Evolutionary conservation across 371 early-diverging fungal genomes (phyloP).

Genomic region (Haplosporangium sp.): DNA sequence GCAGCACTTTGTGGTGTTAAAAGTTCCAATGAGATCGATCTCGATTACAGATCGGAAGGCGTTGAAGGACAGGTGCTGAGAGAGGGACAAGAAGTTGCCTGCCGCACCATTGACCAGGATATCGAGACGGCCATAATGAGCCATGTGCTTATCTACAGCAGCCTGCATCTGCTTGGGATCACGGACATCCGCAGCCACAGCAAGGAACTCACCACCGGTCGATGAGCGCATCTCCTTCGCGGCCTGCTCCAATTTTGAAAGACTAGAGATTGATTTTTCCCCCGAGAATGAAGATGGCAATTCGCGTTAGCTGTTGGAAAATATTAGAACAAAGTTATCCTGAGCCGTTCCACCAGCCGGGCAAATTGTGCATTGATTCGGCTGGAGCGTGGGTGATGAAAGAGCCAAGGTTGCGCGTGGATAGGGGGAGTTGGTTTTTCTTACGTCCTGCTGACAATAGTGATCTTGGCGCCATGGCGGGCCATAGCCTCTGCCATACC

Average conservation of each 20-base stretch:
- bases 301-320: too few relatives aligned
- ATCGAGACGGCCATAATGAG: conserved; percentile 80
- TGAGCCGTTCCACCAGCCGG: too few relatives aligned
- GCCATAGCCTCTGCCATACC: conserved; percentile 85
- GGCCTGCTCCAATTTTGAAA: conserved; percentile 73
- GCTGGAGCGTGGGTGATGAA: too few relatives aligned
- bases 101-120: conserved; percentile 70
- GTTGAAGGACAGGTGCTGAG: conserved; percentile 74
- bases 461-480: conserved; percentile 79
- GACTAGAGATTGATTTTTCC: conserved; percentile 54
- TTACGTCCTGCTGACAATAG: conserved; percentile 74
- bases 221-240: conserved; percentile 72
- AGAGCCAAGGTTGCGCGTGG: too few relatives aligned
- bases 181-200: conserved; percentile 73
- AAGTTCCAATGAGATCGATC: conserved; percentile 75
- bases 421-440: background rate
- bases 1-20: conserved; percentile 81
- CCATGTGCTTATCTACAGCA: conserved; percentile 72
- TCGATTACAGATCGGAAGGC: conserved; percentile 79
- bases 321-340: too few relatives aligned
- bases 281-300: too few relatives aligned
- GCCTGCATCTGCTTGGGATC: conserved; percentile 68
- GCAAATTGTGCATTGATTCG: too few relatives aligned
- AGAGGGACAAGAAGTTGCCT: conserved; percentile 83
- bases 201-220: conserved; percentile 60